Conservation (phyloP, 2,329 filamentous ascomycete genomes). For the Trichoderma atrobrunneum region DNA sequence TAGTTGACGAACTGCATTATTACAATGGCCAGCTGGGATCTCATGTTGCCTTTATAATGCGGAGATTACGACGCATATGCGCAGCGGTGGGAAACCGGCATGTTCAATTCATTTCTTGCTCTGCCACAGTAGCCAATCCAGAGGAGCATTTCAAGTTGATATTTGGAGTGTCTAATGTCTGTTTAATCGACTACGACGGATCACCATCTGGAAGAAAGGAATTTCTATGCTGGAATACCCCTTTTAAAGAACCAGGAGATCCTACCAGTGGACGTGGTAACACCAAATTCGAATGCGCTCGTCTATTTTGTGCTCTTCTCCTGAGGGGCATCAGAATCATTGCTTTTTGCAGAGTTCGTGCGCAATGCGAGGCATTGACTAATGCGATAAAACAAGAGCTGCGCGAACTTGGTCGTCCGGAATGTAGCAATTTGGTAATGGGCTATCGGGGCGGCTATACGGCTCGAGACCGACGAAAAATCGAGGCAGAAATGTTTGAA, state of each 20-base stretch:
- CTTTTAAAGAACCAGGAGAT: constrained; percentile 84
- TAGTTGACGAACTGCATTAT: constrained; percentile 84
- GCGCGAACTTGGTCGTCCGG: constrained; percentile 65
- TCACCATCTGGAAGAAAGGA: constrained; percentile 88
- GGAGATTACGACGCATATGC: constrained; percentile 80
- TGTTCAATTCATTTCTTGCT: constrained; percentile 92
- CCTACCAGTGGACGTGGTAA: constrained; percentile 82
- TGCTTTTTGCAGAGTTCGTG: constrained; percentile 84
- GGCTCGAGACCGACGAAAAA: constrained; percentile 79
- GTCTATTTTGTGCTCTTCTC: constrained; percentile 85
- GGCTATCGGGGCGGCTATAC: constrained; percentile 95
- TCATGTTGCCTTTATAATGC: constrained; percentile 93
- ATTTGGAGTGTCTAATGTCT: constrained; percentile 83
- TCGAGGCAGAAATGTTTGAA: constrained; percentile 96
- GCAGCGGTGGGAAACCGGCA: constrained; percentile 82
- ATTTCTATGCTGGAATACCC: constrained; percentile 97
- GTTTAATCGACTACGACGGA: constrained; percentile 83
- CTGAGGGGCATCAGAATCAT: constrained; percentile 87
- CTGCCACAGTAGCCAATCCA: constrained; percentile 92
- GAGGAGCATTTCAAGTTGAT: constrained; percentile 87
- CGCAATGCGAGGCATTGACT: constrained; percentile 82
- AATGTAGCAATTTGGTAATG: constrained; percentile 81
- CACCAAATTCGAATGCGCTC: constrained; percentile 79
- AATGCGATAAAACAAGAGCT: constrained; percentile 78
- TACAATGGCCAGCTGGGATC: constrained; percentile 95